Evolutionary conservation across 2,329 filamentous ascomycete species (phyloP).

Genomic region (Aureobasidium musti): DNA sequence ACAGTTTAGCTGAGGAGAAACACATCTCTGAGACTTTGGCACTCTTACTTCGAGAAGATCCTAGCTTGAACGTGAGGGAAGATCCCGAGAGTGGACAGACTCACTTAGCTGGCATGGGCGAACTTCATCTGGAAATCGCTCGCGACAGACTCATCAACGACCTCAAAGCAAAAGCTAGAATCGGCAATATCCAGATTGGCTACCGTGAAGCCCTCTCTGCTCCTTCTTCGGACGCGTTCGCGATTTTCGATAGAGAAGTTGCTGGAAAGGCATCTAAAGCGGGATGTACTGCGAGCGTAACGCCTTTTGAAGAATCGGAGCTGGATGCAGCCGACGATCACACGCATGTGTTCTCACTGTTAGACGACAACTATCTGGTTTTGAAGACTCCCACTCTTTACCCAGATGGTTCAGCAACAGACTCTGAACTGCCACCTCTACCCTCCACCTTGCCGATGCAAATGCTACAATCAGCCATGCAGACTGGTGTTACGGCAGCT

Average conservation of each 20-base stretch:
- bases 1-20: slow-evolving; percentile 76
- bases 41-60: slow-evolving; percentile 84
- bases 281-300: slow-evolving; percentile 68
- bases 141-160: slow-evolving; percentile 84
- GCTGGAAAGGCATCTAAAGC: slow-evolving; percentile 79
- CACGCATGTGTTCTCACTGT: slow-evolving; percentile 43
- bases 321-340: slow-evolving; percentile 38
- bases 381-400: slow-evolving; percentile 57
- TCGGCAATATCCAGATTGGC: slow-evolving; percentile 91
- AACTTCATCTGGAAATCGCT: slow-evolving; percentile 91
- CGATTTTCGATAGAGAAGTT: slow-evolving; percentile 74
- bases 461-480: slow-evolving; percentile 58
- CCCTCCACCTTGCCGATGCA: slow-evolving; percentile 56
- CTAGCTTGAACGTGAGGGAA: slow-evolving; percentile 79
- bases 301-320: slow-evolving; percentile 55
- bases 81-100: slow-evolving; percentile 93
- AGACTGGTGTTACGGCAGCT: slow-evolving; percentile 80
- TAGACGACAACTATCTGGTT: slow-evolving; percentile 71
- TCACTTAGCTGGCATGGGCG: slow-evolving; percentile 92
- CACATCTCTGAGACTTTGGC: slow-evolving; percentile 73
- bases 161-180: slow-evolving; percentile 80
- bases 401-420: slow-evolving; percentile 45
- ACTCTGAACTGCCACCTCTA: slow-evolving; percentile 52
- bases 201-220: slow-evolving; percentile 80
- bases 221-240: slow-evolving; percentile 58